A percentile compares a stretch with the other conserved stretches of the same genome.
These are phyloP conservation scores for Lactarius quietus DNA, from an alignment of 768 basidiomycete genomes.

Conservation along the genomic window DNA sequence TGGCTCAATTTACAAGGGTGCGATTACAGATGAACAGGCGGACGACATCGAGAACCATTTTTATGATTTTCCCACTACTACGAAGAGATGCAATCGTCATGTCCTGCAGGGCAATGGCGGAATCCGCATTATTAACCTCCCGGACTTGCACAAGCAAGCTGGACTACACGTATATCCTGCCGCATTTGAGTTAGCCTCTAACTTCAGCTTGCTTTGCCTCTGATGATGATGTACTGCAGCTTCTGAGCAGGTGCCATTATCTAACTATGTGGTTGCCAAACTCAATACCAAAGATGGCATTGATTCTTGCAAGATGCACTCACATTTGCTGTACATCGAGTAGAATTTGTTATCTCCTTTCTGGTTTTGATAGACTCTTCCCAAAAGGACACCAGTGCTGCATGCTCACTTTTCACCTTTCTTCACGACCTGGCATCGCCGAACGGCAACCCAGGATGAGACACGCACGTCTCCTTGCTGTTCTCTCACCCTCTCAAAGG, in stretches of 20 bases:
- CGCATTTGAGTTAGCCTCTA: conserved; percentile 41
- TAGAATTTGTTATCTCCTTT: not conserved
- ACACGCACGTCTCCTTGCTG: conserved; percentile 41
- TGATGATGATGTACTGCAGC: conserved; percentile 24
- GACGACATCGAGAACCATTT: conserved; percentile 69
- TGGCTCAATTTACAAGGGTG: conserved; percentile 50
- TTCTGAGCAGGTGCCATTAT: conserved; percentile 38
- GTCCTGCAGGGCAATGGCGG: conserved; percentile 50
- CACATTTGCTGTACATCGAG: conserved; percentile 51
- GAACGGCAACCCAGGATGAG: conserved; percentile 22
- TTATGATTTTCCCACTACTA: conserved; percentile 80
- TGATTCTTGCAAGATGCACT: conserved; percentile 63
- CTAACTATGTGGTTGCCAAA: conserved; percentile 69
- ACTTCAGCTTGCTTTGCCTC: conserved; percentile 25
- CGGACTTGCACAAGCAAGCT: conserved; percentile 48
- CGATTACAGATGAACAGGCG: conserved; percentile 50
- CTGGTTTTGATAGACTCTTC: conserved; percentile 9
- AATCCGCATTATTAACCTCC: conserved; percentile 53
- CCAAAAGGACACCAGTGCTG: conserved; percentile 39
- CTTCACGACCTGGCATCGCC: conserved; percentile 62
- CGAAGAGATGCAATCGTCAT: conserved; percentile 66
- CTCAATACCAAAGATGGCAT: conserved; percentile 62
- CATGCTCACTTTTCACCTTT: conserved; percentile 63
- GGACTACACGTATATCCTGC: conserved; percentile 42
- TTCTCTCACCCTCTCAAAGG: conserved; percentile 46